A percentile compares a stretch with the other conserved stretches of the same genome.
phyloP scores from a whole-genome alignment of 1,284 basidiomycete genomes.

The Gomphus bonarii region DNA sequence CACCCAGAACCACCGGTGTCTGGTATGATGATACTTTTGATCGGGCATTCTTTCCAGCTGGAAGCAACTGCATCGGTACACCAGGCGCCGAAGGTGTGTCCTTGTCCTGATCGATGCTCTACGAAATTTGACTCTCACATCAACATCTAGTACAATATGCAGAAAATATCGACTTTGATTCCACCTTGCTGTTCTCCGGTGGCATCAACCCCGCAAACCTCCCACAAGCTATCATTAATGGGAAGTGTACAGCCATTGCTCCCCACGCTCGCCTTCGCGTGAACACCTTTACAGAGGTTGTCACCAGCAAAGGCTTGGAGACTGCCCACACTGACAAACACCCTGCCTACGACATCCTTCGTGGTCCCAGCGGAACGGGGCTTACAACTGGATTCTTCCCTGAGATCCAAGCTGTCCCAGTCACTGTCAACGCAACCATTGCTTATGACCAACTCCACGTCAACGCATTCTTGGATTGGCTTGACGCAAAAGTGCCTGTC shows the following conservation, averaged over 20 bases:
- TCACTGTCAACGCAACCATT: background rate
- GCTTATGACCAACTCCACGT: background rate
- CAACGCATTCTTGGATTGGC: background rate
- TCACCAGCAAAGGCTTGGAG: background rate
- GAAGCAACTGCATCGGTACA: background rate
- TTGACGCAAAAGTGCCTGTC: background rate
- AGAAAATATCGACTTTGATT: background rate
- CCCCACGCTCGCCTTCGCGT: background rate
- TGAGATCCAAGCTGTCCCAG: background rate
- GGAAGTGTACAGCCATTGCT: background rate
- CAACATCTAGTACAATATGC: background rate
- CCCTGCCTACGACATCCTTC: background rate
- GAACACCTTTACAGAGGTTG: background rate
- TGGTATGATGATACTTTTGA: conserved; percentile 1
- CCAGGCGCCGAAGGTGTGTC: background rate
- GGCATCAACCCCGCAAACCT: background rate
- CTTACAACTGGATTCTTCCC: conserved; percentile 1
- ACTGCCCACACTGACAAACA: conserved; percentile 4
- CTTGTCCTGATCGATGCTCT: background rate
- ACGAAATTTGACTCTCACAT: background rate
- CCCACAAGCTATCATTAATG: background rate
- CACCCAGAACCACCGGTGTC: background rate
- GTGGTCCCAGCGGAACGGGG: background rate
- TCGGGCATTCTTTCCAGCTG: background rate
- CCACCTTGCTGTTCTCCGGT: background rate